phyloP scores from a whole-genome alignment of 1,139 yeast genomes.

The Yamadazyma membranifaciens region DNA sequence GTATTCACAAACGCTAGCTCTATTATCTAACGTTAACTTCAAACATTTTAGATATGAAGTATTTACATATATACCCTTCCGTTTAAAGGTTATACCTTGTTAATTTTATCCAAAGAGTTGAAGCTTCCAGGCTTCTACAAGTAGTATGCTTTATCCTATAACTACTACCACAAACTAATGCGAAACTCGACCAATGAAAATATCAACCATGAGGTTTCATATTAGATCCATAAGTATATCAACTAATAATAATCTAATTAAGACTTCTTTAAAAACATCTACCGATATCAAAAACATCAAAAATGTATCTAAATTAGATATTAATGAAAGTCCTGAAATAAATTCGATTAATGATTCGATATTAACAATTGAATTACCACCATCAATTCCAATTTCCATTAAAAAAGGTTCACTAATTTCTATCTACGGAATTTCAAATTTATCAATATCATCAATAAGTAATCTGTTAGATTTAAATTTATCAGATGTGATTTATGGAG shows the following conservation, averaged over 20 bases:
- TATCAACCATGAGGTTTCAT: slow-evolving; percentile 3
- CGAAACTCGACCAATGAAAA: slow-evolving; percentile 3
- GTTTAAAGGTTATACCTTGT: no score
- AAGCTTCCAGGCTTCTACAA: no score
- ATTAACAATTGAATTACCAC: slow-evolving; percentile 48
- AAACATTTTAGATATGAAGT: no score
- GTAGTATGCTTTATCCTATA: no score
- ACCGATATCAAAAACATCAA: slow-evolving; percentile 20
- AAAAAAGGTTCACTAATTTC: slow-evolving; percentile 50
- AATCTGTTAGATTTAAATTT: slow-evolving; percentile 36
- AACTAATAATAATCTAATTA: slow-evolving; percentile 1
- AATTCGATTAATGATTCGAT: slow-evolving; percentile 44
- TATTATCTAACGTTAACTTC: no score
- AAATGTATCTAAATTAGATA: slow-evolving; percentile 16
- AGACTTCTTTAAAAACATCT: slow-evolving; percentile 10
- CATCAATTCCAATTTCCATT: slow-evolving; percentile 53
- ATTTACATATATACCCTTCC: no score
- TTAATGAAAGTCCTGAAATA: slow-evolving; percentile 26
- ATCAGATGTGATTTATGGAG: slow-evolving; percentile 41
- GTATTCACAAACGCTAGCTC: no score
- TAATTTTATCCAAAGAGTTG: no score
- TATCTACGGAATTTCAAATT: slow-evolving; percentile 34
- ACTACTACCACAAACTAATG: neutral
- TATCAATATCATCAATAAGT: slow-evolving; percentile 23
- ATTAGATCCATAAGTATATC: slow-evolving; percentile 3